These are phyloP conservation scores for Blastocystis sp. DNA, from an alignment of 352 stramenopile species.

Conservation along the genomic window DNA sequence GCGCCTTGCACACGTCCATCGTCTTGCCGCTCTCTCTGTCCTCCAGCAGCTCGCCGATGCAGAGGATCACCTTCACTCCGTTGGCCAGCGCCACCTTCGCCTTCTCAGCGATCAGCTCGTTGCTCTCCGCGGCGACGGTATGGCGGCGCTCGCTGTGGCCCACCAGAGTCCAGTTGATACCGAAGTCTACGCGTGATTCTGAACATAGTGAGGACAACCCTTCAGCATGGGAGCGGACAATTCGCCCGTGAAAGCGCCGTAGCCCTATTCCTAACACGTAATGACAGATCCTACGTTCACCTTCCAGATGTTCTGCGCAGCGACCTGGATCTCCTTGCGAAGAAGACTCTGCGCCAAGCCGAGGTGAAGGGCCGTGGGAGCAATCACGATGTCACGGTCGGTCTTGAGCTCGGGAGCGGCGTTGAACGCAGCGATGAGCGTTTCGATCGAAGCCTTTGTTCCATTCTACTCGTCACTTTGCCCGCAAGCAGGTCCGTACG, in stretches of 20 bases:
- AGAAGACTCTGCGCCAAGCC: conserved; percentile 74
- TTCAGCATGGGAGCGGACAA: conserved; percentile 81
- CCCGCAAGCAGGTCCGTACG: conserved; percentile 18
- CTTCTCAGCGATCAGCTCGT: conserved; percentile 84
- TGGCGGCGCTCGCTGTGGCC: conserved; percentile 87
- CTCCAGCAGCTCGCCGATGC: conserved; percentile 86
- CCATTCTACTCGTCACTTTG: conserved; percentile 76
- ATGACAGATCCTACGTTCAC: conserved; percentile 41
- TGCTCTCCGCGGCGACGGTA: conserved; percentile 78
- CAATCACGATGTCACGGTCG: conserved; percentile 78
- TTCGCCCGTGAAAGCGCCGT: conserved; percentile 85
- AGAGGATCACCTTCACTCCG: conserved; percentile 86
- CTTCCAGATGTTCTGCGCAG: conserved; percentile 80
- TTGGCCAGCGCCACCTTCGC: conserved; percentile 77
- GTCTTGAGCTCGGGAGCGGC: conserved; percentile 72
- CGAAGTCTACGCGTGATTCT: conserved; percentile 71
- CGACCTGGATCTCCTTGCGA: conserved; percentile 75
- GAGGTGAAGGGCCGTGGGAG: conserved; percentile 77
- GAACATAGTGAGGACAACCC: conserved; percentile 69
- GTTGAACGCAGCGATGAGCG: conserved; percentile 75
- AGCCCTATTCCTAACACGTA: conserved; percentile 72
- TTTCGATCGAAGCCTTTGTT: conserved; percentile 74
- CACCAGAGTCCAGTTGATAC: conserved; percentile 77
- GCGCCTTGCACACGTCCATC: conserved; percentile 78
- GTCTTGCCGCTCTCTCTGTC: conserved; percentile 83